Evolutionary conservation across 139 green algal genomes (phyloP).

Genomic region (Closterium sp.): DNA sequence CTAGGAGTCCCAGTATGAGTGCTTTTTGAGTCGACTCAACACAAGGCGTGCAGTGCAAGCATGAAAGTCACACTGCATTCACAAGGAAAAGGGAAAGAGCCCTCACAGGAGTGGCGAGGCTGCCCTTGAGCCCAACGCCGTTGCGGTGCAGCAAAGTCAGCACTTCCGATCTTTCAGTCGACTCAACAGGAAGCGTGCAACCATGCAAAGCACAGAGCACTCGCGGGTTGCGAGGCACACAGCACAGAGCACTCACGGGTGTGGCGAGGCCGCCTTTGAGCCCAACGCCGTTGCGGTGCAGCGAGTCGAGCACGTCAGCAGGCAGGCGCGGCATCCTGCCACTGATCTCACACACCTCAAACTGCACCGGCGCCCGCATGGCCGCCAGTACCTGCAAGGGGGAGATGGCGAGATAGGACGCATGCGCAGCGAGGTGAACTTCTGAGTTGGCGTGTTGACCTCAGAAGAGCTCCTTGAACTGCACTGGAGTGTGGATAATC

Average conservation of each 20-base stretch:
- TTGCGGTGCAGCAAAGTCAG: neutral
- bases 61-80: too few species aligned
- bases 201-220: neutral
- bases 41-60: too few species aligned
- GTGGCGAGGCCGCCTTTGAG: slow-evolving; percentile 18
- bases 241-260: neutral
- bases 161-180: neutral
- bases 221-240: neutral
- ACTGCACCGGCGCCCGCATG: slow-evolving; percentile 44
- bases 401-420: neutral
- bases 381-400: slow-evolving; percentile 34
- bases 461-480: too few species aligned
- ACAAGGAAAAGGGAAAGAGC: neutral
- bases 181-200: too few species aligned
- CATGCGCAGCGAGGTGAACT: neutral
- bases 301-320: slow-evolving; percentile 51
- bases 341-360: slow-evolving; percentile 33
- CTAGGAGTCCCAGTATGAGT: too few species aligned
- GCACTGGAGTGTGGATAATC: too few species aligned
- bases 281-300: slow-evolving; percentile 3
- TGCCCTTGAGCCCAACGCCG: slow-evolving; percentile 6
- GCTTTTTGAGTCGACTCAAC: too few species aligned
- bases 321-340: slow-evolving; percentile 49
- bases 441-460: too few species aligned
- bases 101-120: slow-evolving; percentile 11